Base-by-base conservation (phyloP, 2,329 filamentous ascomycete genomes). In the Cladosporium austrohemisphaericum region DNA sequence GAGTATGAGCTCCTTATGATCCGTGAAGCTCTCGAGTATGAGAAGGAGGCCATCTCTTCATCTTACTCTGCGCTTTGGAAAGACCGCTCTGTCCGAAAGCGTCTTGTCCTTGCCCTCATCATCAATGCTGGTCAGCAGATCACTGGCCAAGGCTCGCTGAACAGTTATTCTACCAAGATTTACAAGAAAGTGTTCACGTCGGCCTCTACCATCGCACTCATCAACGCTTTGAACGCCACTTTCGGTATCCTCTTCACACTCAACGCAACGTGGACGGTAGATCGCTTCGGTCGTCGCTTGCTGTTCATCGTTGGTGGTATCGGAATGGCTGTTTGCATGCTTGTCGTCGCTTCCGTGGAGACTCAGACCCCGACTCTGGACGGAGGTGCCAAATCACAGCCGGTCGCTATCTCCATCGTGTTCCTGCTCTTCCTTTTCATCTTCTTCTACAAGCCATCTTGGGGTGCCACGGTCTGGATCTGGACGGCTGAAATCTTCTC, bases 161-260 rank as follows among this genome's bases (percentile, higher is more conserved):
- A 87, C 74, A 77, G 78, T 3, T 88, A 88, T 73, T 84, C 79
- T 16, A 85, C 83, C n/a, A 78, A 80, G 57, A 84, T 88, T 60
- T 88, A 88, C 72, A 79, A 85, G 69, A 83, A 84, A 63, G 78
- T 87, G 19, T 88, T 84, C 72, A 74, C 70, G 19, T 74, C 68
- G 47, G 69, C 67, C 48, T 70, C 76, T 41, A 81, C 76, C 18
- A 86, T 87, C 63, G 81, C 82, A 54, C 73, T 88, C 25, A 88
- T 88, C 73, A 88, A 88, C 64, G 84, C 84, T 3, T 72, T 88
- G 47, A 88, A 87, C 63, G 84, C 83, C 32, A 88, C 84, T 5
- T 84, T 83, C 56, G 82, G 82, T 50, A 88, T 88, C 54, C 52
- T 87, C 18, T 88, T 88, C 68, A 88, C 84, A 0, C 72, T 87